These are phyloP conservation scores for Wickerhamomyces kurtzmanii DNA, from an alignment of 805 yeast species.

Conservation along the genomic window DNA sequence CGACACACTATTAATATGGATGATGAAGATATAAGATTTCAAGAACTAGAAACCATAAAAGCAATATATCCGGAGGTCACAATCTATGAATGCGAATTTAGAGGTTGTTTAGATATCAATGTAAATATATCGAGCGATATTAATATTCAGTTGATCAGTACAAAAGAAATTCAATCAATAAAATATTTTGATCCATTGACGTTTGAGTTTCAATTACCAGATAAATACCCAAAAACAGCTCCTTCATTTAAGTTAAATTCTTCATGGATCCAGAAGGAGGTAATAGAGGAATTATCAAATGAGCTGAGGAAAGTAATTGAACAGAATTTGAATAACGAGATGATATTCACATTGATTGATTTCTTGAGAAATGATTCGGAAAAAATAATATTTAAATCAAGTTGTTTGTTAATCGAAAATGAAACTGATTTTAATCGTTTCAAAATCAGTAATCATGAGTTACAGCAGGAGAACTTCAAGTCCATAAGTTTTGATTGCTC, in stretches of 20 bases:
- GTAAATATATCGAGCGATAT: conserved; percentile 4
- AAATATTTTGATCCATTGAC: background rate
- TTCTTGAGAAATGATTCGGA: conserved; percentile 18
- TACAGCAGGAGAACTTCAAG: conserved; percentile 19
- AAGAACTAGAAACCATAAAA: conserved; percentile 30
- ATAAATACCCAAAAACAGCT: conserved; percentile 15
- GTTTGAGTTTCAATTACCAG: conserved; percentile 22
- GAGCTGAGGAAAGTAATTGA: conserved; percentile 23
- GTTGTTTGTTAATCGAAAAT: background rate
- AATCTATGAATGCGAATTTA: conserved; percentile 4
- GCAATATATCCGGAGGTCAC: conserved; percentile 31
- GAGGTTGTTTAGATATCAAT: conserved; percentile 21
- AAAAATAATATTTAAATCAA: conserved; percentile 3
- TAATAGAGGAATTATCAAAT: conserved; percentile 7
- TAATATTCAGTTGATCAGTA: background rate
- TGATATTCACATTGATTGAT: conserved; percentile 35
- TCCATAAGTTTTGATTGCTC: conserved; percentile 35
- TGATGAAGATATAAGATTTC: conserved; percentile 17
- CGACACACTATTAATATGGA: background rate
- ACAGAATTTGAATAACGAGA: conserved; percentile 9
- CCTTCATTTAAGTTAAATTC: conserved; percentile 19
- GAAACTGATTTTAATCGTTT: conserved; percentile 4
- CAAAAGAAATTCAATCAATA: background rate
- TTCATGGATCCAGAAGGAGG: conserved; percentile 19
- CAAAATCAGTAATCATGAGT: conserved; percentile 15